These are phyloP conservation scores for Hymenoscyphus infarciens DNA, from an alignment of 2,329 filamentous ascomycete species.

Conservation along the genomic window DNA sequence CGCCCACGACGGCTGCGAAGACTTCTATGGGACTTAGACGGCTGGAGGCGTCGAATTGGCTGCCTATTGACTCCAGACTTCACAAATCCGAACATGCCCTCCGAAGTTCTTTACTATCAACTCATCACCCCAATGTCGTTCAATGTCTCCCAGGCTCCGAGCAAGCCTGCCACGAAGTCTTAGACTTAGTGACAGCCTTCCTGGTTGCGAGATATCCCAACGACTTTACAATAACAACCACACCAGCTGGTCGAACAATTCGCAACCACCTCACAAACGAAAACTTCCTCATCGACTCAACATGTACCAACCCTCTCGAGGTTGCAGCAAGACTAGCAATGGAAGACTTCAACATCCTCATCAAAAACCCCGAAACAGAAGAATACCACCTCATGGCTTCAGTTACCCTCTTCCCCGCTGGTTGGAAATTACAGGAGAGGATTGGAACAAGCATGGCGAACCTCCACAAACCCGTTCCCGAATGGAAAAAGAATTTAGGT, in stretches of 20 bases:
- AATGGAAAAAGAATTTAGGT: slow-evolving; percentile 47
- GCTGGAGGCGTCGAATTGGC: slow-evolving; percentile 45
- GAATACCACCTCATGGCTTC: slow-evolving; percentile 48
- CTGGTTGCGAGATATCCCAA: slow-evolving; percentile 42
- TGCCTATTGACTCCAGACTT: slow-evolving; percentile 42
- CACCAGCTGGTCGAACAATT: slow-evolving; percentile 34
- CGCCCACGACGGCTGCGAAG: slow-evolving; percentile 25
- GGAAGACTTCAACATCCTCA: slow-evolving; percentile 50
- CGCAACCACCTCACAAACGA: slow-evolving; percentile 44
- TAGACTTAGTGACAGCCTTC: slow-evolving; percentile 44
- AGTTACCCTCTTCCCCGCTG: slow-evolving; percentile 50
- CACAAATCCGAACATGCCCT: slow-evolving; percentile 44
- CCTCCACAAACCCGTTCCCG: slow-evolving; percentile 45
- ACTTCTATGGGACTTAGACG: slow-evolving; percentile 47
- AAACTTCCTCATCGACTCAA: slow-evolving; percentile 38
- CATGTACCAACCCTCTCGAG: slow-evolving; percentile 44
- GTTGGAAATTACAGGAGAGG: slow-evolving; percentile 46
- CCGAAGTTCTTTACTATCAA: slow-evolving; percentile 40
- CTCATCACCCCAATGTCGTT: slow-evolving; percentile 41
- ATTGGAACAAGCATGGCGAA: slow-evolving; percentile 47
- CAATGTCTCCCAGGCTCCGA: slow-evolving; percentile 43
- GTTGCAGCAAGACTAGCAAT: slow-evolving; percentile 46
- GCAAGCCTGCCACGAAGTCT: slow-evolving; percentile 44
- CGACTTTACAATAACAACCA: slow-evolving; percentile 39
- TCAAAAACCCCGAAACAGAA: slow-evolving; percentile 41